Evolutionary conservation across 352 stramenopile genomes (phyloP).

Genomic region (Pythium scleroteichum): DNA sequence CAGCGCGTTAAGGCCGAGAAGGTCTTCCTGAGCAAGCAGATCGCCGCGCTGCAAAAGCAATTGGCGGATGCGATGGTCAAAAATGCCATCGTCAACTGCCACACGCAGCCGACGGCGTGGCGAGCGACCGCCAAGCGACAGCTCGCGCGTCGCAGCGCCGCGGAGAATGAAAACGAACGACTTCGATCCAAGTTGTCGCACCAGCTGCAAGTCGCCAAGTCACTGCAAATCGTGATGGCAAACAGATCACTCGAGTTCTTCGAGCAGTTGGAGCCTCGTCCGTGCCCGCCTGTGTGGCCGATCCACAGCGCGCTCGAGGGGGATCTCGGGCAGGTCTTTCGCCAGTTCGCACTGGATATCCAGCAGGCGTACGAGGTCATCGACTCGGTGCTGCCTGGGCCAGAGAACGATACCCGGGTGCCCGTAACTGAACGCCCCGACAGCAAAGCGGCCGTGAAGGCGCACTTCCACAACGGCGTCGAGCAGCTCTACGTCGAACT

Average conservation of each 20-base stretch:
- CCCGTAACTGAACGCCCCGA: background rate
- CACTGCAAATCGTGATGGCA: background rate
- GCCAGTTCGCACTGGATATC: background rate
- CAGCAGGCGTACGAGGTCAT: background rate
- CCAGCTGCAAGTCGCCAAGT: background rate
- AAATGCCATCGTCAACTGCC: background rate
- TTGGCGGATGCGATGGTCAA: background rate
- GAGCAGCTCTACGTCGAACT: background rate
- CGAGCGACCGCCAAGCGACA: background rate
- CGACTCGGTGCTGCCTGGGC: background rate
- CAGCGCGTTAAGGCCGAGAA: slow-evolving; percentile 1
- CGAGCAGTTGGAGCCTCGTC: background rate
- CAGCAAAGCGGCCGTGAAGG: background rate
- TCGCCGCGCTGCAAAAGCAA: background rate
- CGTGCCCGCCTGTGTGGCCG: background rate
- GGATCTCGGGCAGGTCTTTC: background rate
- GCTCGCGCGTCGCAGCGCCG: background rate
- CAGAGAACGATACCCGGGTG: background rate
- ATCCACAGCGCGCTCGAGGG: background rate
- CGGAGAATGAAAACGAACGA: background rate
- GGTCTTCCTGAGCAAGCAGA: background rate
- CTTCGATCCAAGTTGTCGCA: background rate
- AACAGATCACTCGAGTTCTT: background rate
- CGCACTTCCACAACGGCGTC: background rate
- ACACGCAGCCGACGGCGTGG: background rate